Conservation (phyloP, 768 basidiomycete genomes). For the Tylopilus vinaceipallidus region DNA sequence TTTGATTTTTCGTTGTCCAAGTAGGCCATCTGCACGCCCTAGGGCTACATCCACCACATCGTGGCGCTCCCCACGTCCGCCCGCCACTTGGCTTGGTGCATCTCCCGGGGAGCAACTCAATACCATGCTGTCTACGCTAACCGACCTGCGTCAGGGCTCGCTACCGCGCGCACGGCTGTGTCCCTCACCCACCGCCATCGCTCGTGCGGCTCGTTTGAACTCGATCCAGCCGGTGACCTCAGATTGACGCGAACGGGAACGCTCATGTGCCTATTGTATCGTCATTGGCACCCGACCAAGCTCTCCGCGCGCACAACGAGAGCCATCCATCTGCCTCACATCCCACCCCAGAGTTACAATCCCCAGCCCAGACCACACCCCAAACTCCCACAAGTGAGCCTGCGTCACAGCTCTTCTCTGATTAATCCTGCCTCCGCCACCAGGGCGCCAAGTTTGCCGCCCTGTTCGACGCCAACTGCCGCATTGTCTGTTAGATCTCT, state of each 20-base stretch:
- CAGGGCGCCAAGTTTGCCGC: slow-evolving; percentile 97
- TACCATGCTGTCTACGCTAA: slow-evolving; percentile 96
- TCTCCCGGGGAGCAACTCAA: slow-evolving; percentile 97
- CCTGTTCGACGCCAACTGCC: slow-evolving; percentile 98
- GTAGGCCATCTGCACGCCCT: too few relatives aligned
- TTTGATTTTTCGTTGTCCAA: too few relatives aligned
- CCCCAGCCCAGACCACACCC: slow-evolving; percentile 6
- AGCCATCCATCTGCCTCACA: slow-evolving; percentile 55
- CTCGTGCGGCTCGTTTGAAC: slow-evolving; percentile 91
- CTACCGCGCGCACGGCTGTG: slow-evolving; percentile 94
- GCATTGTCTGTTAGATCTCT: too few relatives aligned
- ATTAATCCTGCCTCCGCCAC: slow-evolving; percentile 96
- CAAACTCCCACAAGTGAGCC: slow-evolving; percentile 15
- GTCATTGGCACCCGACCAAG: slow-evolving; percentile 42
- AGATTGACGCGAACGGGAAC: slow-evolving; percentile 25
- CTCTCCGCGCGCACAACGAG: slow-evolving; percentile 81
- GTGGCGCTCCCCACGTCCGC: slow-evolving; percentile 95
- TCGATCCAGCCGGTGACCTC: slow-evolving; percentile 84
- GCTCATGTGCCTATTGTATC: slow-evolving; percentile 1
- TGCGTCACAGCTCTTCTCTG: too few relatives aligned
- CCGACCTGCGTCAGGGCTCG: slow-evolving; percentile 84
- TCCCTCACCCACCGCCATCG: slow-evolving; percentile 93
- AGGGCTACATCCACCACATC: slow-evolving; percentile 76
- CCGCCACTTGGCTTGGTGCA: slow-evolving; percentile 97
- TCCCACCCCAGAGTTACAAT: slow-evolving; percentile 30